Conservation (phyloP, 306 rosid species). For the Vigna mungo region DNA sequence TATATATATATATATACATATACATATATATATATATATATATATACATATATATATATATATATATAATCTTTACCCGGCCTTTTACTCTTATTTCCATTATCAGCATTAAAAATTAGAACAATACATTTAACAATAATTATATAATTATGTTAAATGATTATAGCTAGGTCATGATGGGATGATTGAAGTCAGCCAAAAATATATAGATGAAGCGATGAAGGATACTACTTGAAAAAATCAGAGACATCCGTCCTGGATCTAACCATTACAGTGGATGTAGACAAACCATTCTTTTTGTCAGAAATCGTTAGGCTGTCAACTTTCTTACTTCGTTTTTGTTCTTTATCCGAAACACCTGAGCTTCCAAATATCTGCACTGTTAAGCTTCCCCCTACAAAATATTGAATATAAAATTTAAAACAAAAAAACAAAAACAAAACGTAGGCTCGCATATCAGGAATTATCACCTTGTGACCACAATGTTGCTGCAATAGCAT, state of each 20-base stretch:
- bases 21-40: too few species aligned
- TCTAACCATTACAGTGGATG: conserved; percentile 50
- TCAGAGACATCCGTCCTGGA: conserved; percentile 55
- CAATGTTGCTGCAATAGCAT: conserved; percentile 11
- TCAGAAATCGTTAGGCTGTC: conserved; percentile 36
- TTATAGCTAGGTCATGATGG: too few species aligned
- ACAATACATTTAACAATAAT: too few species aligned
- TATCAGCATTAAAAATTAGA: too few species aligned
- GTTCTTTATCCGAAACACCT: conserved; percentile 43
- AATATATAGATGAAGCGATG: neutral
- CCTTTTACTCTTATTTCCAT: too few species aligned
- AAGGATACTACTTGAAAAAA: conserved; percentile 33
- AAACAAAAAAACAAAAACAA: neutral
- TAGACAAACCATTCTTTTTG: conserved; percentile 46
- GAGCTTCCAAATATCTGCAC: conserved; percentile 67
- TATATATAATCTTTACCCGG: too few species aligned
- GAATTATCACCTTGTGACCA: neutral
- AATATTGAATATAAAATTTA: conserved; percentile 2
- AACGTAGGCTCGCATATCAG: neutral
- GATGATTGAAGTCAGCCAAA: neutral
- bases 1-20: too few species aligned
- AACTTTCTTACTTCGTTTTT: conserved; percentile 45
- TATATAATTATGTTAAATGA: too few species aligned
- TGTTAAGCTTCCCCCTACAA: conserved; percentile 72
- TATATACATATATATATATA: too few species aligned